phyloP scores from a whole-genome alignment of 2,329 filamentous ascomycete genomes.

The Ascochyta lentis region DNA sequence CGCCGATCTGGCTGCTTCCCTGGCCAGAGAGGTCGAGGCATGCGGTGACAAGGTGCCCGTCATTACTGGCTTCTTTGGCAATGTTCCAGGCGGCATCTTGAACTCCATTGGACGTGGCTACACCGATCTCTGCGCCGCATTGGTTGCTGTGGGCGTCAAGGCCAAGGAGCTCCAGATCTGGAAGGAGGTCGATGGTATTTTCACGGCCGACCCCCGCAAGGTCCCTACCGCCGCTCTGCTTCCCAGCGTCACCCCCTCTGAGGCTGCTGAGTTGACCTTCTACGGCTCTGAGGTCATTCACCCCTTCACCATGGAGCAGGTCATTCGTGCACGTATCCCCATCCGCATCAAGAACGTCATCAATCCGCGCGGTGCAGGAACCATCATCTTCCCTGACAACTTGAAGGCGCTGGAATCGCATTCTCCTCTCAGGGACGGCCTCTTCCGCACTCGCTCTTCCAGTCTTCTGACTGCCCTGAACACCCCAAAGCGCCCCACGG shows the following conservation, averaged over 20 bases:
- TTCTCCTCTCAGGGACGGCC: conserved; percentile 64
- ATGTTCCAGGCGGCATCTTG: conserved; percentile 87
- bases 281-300: conserved; percentile 89
- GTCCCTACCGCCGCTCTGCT: conserved; percentile 93
- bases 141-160: conserved; percentile 86
- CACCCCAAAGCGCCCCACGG: conserved; percentile 57
- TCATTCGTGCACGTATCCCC: conserved; percentile 76
- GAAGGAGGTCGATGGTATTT: conserved; percentile 99
- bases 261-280: conserved; percentile 90
- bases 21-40: conserved; percentile 52
- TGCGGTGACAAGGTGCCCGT: conserved; percentile 56
- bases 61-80: conserved; percentile 90
- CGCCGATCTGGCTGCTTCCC: conserved; percentile 49
- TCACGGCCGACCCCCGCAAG: conserved; percentile 84
- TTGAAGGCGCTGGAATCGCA: conserved; percentile 61
- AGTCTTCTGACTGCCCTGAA: conserved; percentile 56
- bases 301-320: conserved; percentile 97
- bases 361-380: conserved; percentile 79
- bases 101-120: conserved; percentile 94
- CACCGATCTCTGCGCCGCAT: conserved; percentile 91
- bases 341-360: conserved; percentile 94
- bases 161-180: conserved; percentile 94
- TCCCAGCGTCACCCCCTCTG: conserved; percentile 85
- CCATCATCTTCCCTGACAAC: conserved; percentile 80
- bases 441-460: conserved; percentile 56